Base-by-base conservation (phyloP, 768 basidiomycete genomes). In the Lactarius hatsudake region DNA sequence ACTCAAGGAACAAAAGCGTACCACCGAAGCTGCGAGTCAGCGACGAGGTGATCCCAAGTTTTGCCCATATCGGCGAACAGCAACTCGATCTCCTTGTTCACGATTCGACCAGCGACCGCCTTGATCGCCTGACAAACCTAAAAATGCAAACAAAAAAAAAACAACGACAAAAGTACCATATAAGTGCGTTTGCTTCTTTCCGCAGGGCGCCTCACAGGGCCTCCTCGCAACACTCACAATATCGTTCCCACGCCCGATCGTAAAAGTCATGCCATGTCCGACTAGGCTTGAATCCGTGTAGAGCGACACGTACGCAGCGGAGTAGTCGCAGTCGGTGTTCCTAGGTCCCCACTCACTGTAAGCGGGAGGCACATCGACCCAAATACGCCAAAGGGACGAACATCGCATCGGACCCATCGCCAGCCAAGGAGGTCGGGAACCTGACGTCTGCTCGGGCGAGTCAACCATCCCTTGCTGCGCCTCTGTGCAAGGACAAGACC, bases 271-370 rank as follows among this genome's bases (percentile, higher is more conserved):
- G 63, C 93, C 94, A 72, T 94, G 87, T n/a, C 95, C 93, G 58
- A 88, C 83, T 54, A 96, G 86, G 61, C 86, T 82, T 5, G 79
- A 73, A 28, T 86, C 82, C n/a, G 91, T 96, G 68, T 84, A 78
- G 64, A 98, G 81, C 28, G 87, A 84, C 55, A 97, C 82, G 75
- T 97, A 97, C 6, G 96, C 96, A 2, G 94, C 92, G 2, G 93
- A 95, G 78, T 97, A 97, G 79, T 97, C 96, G 78, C 94, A 96
- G 64, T 93, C 93, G 38, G 91, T 90, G 77, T 97, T 96, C 94
- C 91, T 93, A 53, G 6, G 67, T 34, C 65, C 65, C 23, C n/a
- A 34, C 28, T 20, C 48, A 57, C 23, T 20, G 12, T 53, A 5
- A 53, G 26, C 12, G 26, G 13, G 51, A 53, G 23, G 28, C 20